Evolutionary conservation across 202 grass and related monocot species (phyloP), one percentile per base, ranked within the genome.

Genomic region (Panicum hallii): DNA sequence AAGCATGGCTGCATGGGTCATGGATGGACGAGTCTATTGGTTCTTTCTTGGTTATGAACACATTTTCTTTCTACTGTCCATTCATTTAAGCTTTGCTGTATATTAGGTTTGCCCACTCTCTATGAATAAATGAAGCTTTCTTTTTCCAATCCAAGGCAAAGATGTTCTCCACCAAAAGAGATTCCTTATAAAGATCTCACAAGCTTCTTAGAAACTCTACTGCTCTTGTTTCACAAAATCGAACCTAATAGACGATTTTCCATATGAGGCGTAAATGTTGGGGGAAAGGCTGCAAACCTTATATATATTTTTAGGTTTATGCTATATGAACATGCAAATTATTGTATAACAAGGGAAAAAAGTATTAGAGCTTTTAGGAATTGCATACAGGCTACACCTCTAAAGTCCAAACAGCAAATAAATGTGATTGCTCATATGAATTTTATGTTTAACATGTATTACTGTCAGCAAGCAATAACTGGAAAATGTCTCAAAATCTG

Each of bases 161-260:
- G n/a, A 75, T 61, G 40, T 80, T 61, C 43, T 32, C 32, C 68
- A 53, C 15, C 19, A 63, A 79, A 79, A 72, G 19, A 70, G 20
- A 86, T 89, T 70, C 32, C 43, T 74, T 28, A 50, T 61, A 34
- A 14, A 69, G 32, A 89, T 85, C n/a, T 63, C 53, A 74, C 52
- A 49, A 45, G 60, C 30, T 75, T 75, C 20, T 34, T 43, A 53
- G 46, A 44, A 32, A 41, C 45, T 74, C 26, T 17, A 32, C 47
- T 57, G 20, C 9, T 61, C 44, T 52, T 73, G n/a, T 58, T 41
- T 12, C 32, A 50, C 71, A 44, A 4, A 49, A 66, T 23, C 46
- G 70, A 32, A 66, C 16, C 68, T 74, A 86, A 73, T 14, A 75
- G 41, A 75, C 41, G 70, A 56, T 47, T 74, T 23, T 56, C 13